Evolutionary conservation across 768 basidiomycete genomes (phyloP).

Genomic region (Phlebiopsis gigantea): DNA sequence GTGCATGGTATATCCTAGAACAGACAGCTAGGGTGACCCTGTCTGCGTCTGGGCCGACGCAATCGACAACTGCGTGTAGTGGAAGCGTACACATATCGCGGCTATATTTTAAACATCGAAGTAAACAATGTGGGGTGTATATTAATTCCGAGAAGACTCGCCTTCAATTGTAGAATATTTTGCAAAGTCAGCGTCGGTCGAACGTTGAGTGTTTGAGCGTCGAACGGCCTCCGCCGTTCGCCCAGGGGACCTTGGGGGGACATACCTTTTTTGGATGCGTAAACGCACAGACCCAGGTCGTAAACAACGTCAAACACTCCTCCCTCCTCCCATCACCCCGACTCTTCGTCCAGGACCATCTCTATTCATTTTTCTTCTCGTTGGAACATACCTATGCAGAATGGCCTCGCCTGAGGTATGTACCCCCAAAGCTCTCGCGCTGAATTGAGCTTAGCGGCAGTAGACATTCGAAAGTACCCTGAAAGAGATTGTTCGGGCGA

Average conservation of each 20-base stretch:
- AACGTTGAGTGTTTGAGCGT: too few relatives aligned
- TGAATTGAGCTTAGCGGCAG: background rate
- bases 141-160: too few relatives aligned
- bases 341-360: background rate
- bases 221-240: too few relatives aligned
- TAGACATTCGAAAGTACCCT: slow-evolving; percentile 80
- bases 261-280: background rate
- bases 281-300: slow-evolving; percentile 1
- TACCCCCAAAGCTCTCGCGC: background rate
- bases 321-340: slow-evolving; percentile 1
- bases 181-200: too few relatives aligned
- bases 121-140: too few relatives aligned
- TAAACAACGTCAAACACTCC: slow-evolving; percentile 11
- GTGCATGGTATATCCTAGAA: background rate
- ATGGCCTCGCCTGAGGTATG: slow-evolving; percentile 23
- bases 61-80: background rate
- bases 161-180: too few relatives aligned
- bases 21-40: background rate
- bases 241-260: too few relatives aligned
- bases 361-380: background rate
- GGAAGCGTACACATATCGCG: background rate
- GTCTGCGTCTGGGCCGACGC: background rate
- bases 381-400: background rate
- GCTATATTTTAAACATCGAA: too few relatives aligned
- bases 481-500: slow-evolving; percentile 77